Percentiles rank a stretch among this genome's conserved stretches.
These are phyloP conservation scores for Westerdykella sp. DNA, from an alignment of 2,329 filamentous ascomycete genomes.

Conservation along the genomic window DNA sequence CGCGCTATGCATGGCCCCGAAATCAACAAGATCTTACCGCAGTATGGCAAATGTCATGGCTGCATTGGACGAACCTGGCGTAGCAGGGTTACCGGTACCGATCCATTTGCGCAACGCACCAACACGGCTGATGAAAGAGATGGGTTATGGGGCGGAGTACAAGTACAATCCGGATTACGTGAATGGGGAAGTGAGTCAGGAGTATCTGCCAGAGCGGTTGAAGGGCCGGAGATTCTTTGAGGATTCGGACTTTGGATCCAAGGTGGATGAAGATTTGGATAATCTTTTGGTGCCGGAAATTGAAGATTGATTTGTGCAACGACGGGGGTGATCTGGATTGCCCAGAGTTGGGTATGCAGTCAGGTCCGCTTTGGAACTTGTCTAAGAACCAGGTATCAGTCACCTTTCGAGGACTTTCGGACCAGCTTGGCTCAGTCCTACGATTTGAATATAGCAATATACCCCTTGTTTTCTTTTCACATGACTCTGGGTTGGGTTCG, in stretches of 20 bases:
- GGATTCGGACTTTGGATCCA: slow-evolving; percentile 69
- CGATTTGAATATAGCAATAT: too few relatives aligned
- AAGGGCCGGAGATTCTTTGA: slow-evolving; percentile 69
- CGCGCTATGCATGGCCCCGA: slow-evolving; percentile 72
- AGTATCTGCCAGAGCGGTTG: slow-evolving; percentile 79
- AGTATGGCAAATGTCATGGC: slow-evolving; percentile 73
- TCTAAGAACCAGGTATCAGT: too few relatives aligned
- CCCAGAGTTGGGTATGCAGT: too few relatives aligned
- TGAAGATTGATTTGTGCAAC: slow-evolving; percentile 2
- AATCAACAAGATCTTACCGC: slow-evolving; percentile 82
- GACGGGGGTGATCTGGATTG: too few relatives aligned
- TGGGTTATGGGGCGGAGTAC: slow-evolving; percentile 86
- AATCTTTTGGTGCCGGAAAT: slow-evolving; percentile 6
- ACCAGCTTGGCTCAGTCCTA: too few relatives aligned
- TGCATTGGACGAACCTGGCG: slow-evolving; percentile 73
- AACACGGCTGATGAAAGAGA: slow-evolving; percentile 84
- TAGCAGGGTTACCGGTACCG: slow-evolving; percentile 75
- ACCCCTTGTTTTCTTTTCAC: too few relatives aligned
- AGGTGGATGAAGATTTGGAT: slow-evolving; percentile 54
- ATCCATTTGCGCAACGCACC: slow-evolving; percentile 87
- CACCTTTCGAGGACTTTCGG: too few relatives aligned
- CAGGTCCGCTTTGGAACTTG: too few relatives aligned
- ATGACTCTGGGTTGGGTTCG: too few relatives aligned
- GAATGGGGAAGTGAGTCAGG: slow-evolving; percentile 75
- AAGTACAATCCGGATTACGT: slow-evolving; percentile 93